Percentiles rank a stretch among this genome's conserved stretches.
Evolutionary conservation across 306 rosid genomes (phyloP).

Genomic region (Begonia fuchsioides): DNA sequence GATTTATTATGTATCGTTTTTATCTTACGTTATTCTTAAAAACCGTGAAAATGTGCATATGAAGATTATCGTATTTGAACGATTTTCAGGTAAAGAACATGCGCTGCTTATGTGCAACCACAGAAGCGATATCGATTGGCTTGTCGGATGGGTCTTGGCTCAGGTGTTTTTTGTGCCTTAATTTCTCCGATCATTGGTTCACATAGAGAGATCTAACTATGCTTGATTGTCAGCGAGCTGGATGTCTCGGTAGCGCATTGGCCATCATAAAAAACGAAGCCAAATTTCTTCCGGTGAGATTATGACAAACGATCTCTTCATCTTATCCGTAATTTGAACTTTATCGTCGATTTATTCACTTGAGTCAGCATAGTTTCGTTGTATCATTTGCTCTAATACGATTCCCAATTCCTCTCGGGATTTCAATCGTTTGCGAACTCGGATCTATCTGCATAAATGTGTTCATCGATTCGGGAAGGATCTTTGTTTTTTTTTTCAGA

Average conservation of each 20-base stretch:
- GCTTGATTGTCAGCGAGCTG: conserved; percentile 41
- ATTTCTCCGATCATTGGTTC: not conserved
- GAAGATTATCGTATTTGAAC: conserved; percentile 2
- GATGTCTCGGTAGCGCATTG: conserved; percentile 76
- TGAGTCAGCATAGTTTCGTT: no score
- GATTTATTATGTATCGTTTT: not conserved
- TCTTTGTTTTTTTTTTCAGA: conserved; percentile 22
- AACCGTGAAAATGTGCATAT: no score
- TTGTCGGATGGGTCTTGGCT: conserved; percentile 79
- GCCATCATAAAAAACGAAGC: conserved; percentile 72
- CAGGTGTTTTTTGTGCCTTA: conserved; percentile 37
- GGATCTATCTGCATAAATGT: no score
- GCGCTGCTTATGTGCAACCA: conserved; percentile 82
- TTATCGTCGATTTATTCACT: no score
- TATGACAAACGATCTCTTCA: no score
- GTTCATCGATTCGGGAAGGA: no score
- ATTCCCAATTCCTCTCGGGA: no score
- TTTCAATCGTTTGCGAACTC: no score
- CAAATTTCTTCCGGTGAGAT: conserved; percentile 63
- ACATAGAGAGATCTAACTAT: not conserved
- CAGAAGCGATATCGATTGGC: conserved; percentile 95
- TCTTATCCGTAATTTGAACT: no score
- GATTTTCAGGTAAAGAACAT: conserved; percentile 57
- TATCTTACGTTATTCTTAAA: no score
- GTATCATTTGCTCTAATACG: no score